Conservation (phyloP, 345 rosid genomes). For the thale cress (Arabidopsis thaliana) region DNA sequence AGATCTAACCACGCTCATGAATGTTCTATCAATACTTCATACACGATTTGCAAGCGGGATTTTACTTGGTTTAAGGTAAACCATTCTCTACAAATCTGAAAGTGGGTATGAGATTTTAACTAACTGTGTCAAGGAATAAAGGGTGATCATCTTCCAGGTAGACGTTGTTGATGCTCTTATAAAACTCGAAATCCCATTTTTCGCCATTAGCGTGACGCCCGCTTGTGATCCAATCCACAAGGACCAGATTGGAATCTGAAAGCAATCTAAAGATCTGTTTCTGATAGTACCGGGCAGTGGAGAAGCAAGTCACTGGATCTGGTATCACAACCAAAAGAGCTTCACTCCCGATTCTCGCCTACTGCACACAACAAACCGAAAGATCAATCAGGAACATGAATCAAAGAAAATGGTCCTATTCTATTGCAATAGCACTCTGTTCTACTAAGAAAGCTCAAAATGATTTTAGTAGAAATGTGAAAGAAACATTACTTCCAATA, state of each 20-base stretch:
- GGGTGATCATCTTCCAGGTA: slow-evolving; percentile 62
- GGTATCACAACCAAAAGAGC: slow-evolving; percentile 79
- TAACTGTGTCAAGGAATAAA: slow-evolving; percentile 81
- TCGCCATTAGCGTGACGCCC: slow-evolving; percentile 93
- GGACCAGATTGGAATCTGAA: slow-evolving; percentile 69
- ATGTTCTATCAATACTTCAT: not conserved
- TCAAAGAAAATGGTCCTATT: not conserved
- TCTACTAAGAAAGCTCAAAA: not conserved
- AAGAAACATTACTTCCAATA: slow-evolving; percentile 62
- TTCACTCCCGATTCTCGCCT: slow-evolving; percentile 77
- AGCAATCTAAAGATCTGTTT: slow-evolving; percentile 75
- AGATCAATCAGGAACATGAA: not conserved
- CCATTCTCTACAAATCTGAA: not conserved
- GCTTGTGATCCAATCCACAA: slow-evolving; percentile 96
- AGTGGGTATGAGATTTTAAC: slow-evolving; percentile 5
- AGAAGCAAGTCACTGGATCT: slow-evolving; percentile 93
- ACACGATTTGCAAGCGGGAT: not conserved
- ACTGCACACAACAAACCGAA: slow-evolving; percentile 49
- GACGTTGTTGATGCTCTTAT: slow-evolving; percentile 83
- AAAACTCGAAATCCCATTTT: slow-evolving; percentile 85
- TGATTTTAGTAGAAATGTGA: slow-evolving; percentile 2
- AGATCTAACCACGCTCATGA: slow-evolving; percentile 3
- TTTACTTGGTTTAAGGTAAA: slow-evolving; percentile 1
- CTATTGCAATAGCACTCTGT: not conserved
- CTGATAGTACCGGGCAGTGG: slow-evolving; percentile 84